Base-by-base conservation (phyloP, 2,329 filamentous ascomycete species). In the Fusarium piperis region DNA sequence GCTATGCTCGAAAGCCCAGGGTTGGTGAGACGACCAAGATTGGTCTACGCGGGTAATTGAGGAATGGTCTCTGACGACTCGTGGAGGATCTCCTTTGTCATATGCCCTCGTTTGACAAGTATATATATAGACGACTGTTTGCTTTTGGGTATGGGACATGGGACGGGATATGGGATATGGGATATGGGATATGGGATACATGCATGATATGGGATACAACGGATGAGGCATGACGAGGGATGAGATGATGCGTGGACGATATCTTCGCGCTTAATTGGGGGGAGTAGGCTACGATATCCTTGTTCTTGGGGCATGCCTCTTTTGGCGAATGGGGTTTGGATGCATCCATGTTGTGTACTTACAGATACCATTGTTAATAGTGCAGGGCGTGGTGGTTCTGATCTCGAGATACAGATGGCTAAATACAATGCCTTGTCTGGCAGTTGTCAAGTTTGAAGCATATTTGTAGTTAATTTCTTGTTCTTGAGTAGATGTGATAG, bases 1-100 rank as follows among this genome's bases (percentile, higher is more conserved):
- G 91, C 9, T 91, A 89, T 78, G 88, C 90, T 23, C 85, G 86
- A 78, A 93, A 93, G 85, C 89, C 90, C 36, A 79, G 74, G 64
- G 65, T 72, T 33, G 75, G 74, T 38, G 80, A 83, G 41, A 75
- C 81, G 55, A 84, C 85, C 64, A 79, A 79, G 66, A 81, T 84
- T 74, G 77, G 74, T 53, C 71, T 83, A 57, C 75, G 59, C 9
- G 51, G 70, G 28, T 80, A 65, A 72, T 64, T 46, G 23, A 52
- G 36, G 23, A 36, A 23, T 48, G 39, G 56, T 65, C 62, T 46
- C 63, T 55, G 56, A 68, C 59, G 56, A 68, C 59, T 59, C 39
- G 46, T 62, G 61, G 63, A 68, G 56, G 61, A 64, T 77, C 57
- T 73, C 69, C 59, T 78, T 76, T 77, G 68, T 77, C 56, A 62